phyloP scores from a whole-genome alignment of 257 asterid species.

The Solanum etuberosum region DNA sequence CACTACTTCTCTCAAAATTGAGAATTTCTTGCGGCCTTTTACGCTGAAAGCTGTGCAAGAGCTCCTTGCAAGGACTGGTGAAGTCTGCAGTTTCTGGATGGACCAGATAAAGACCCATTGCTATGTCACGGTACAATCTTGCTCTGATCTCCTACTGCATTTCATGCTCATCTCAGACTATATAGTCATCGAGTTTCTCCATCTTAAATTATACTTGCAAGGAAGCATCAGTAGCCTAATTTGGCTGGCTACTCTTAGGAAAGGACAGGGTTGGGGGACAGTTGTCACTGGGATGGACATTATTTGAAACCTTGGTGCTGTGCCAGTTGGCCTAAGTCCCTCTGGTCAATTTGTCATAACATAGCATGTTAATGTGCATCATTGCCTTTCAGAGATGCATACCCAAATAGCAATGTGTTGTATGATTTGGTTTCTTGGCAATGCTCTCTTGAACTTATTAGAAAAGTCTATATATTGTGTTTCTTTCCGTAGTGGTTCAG shows the following conservation, averaged over 20 bases:
- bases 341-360: not conserved
- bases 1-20: slow-evolving; percentile 23
- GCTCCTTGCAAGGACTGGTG: slow-evolving; percentile 20
- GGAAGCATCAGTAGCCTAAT: not conserved
- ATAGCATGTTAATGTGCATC: not conserved
- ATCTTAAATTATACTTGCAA: not conserved
- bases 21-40: slow-evolving; percentile 28
- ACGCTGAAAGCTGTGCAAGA: slow-evolving; percentile 33
- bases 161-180: not conserved
- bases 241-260: not conserved
- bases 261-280: not conserved
- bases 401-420: not conserved
- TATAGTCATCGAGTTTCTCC: not conserved
- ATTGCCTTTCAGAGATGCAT: not conserved
- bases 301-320: not conserved
- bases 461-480: not conserved
- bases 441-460: not conserved
- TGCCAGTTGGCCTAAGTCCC: not conserved
- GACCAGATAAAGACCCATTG: slow-evolving; percentile 37
- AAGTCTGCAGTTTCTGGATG: slow-evolving; percentile 25
- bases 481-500: not conserved
- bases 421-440: not conserved
- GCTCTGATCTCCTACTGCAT: not conserved
- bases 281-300: not conserved
- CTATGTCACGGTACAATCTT: slow-evolving; percentile 23